Evolutionary conservation across 2,329 filamentous ascomycete species (phyloP), one percentile per base, ranked within the genome.

Genomic region (Microdochium trichocladiopsis): DNA sequence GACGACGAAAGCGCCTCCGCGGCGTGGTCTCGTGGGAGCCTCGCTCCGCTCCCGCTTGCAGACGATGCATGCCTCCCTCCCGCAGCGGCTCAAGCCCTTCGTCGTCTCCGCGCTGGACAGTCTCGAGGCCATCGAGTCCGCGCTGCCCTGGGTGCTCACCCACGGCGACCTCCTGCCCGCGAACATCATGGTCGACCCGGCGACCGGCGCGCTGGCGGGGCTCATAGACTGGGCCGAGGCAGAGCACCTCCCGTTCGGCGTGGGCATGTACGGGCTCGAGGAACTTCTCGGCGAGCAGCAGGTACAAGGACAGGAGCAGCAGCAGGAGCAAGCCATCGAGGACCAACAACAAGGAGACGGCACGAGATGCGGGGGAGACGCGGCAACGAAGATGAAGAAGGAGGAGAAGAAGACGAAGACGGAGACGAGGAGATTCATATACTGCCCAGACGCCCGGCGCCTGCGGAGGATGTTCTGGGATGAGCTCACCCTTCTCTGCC

Each of bases 151-250:
- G 67, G 74, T 77, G 3, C 62, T 86, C 11, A 84, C 75, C 5
- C 83, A 86, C 51, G 83, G 83, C 0, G 83, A 87, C 58, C 65
- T 86, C 4, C 66, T 82, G 1, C 70, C 79, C 0, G 71, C 71
- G 2, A 86, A 86, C 54, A 72, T 86, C 45, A 72, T 85, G 60
- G 69, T 83, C 0, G 66, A 74, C 50, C 58, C 66, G 0, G 52
- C 21, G 16, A 22, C 70, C 0, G 78, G 76, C 51, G 51, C 58
- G 2, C 60, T 86, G 8, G 69, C 60, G 0, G 84, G 82, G 1
- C 53, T 86, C 1, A 70, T 87, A 0, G 84, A 87, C 60, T 87
- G 83, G 83, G 79, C 80, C 0, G 83, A 87, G 60, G 80, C 77
- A 0, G 82, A 86, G 60, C 74, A 69, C 54, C 61, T 84, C 9